Conservation (phyloP, 768 basidiomycete species). For the Hericium erinaceus region DNA sequence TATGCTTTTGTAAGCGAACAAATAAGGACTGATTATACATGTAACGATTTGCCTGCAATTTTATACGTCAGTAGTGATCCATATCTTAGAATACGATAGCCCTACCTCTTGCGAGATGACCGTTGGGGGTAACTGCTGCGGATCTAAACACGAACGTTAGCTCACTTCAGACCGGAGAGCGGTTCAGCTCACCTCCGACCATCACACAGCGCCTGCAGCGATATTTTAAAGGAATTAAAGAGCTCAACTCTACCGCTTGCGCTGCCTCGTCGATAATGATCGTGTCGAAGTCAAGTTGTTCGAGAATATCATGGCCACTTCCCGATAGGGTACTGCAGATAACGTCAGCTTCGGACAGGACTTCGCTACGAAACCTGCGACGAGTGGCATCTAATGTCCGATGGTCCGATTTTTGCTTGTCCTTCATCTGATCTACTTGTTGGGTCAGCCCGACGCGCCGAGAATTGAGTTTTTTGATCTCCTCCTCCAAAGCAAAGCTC, state of each 20-base stretch:
- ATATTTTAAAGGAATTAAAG: slow-evolving; percentile 91
- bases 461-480: slow-evolving; percentile 58
- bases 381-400: slow-evolving; percentile 78
- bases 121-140: slow-evolving; percentile 94
- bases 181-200: slow-evolving; percentile 61
- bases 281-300: slow-evolving; percentile 84
- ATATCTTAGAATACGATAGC: slow-evolving; percentile 15
- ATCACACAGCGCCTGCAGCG: slow-evolving; percentile 75
- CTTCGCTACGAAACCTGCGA: slow-evolving; percentile 60
- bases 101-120: slow-evolving; percentile 56
- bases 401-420: slow-evolving; percentile 71
- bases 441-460: slow-evolving; percentile 55
- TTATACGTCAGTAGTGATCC: background rate
- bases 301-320: slow-evolving; percentile 80
- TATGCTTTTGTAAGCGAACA: slow-evolving; percentile 76
- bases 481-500: slow-evolving; percentile 50
- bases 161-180: background rate
- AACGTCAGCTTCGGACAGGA: slow-evolving; percentile 85
- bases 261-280: slow-evolving; percentile 98
- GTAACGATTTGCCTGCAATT: slow-evolving; percentile 48
- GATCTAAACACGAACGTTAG: slow-evolving; percentile 41
- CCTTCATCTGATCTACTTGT: slow-evolving; percentile 67
- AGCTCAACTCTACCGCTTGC: slow-evolving; percentile 91
- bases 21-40: slow-evolving; percentile 90
- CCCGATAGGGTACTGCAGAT: slow-evolving; percentile 93